These are phyloP conservation scores for Stromatinia cepivora DNA, from an alignment of 2,329 filamentous ascomycete species.

Conservation along the genomic window DNA sequence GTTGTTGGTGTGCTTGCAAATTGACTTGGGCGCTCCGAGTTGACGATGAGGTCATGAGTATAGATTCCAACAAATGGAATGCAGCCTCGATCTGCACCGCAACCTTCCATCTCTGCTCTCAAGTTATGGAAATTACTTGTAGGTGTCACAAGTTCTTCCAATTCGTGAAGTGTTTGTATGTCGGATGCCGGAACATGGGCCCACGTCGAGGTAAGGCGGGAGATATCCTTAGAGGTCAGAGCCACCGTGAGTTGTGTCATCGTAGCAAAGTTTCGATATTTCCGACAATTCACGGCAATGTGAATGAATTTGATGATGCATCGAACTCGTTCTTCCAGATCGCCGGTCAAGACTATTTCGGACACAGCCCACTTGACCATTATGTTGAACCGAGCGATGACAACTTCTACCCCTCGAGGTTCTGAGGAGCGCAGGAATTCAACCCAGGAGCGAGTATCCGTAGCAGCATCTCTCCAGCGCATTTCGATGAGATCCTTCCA, in stretches of 20 bases:
- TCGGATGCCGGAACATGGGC: constrained; percentile 65
- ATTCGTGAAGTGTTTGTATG: constrained; percentile 62
- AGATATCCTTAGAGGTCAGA: constrained; percentile 70
- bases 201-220: constrained; percentile 71
- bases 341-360: constrained; percentile 72
- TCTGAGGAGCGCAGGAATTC: constrained; percentile 73
- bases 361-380: constrained; percentile 87
- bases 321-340: constrained; percentile 69
- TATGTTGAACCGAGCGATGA: constrained; percentile 83
- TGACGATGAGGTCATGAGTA: constrained; percentile 80
- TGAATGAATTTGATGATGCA: constrained; percentile 82
- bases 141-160: constrained; percentile 74
- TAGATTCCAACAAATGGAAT: constrained; percentile 85
- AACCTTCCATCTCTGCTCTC: constrained; percentile 75
- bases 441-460: constrained; percentile 74
- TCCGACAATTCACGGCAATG: constrained; percentile 73
- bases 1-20: constrained; percentile 66
- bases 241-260: constrained; percentile 80
- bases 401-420: constrained; percentile 75
- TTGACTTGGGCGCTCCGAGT: constrained; percentile 74
- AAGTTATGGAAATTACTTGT: constrained; percentile 76
- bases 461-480: constrained; percentile 73
- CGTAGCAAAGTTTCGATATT: constrained; percentile 79
- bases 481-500: constrained; percentile 86
- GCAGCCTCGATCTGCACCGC: constrained; percentile 64